Percentiles rank a stretch among this genome's conserved stretches.
phyloP scores from a whole-genome alignment of 805 yeast species.

The Candida endomychidarum region DNA sequence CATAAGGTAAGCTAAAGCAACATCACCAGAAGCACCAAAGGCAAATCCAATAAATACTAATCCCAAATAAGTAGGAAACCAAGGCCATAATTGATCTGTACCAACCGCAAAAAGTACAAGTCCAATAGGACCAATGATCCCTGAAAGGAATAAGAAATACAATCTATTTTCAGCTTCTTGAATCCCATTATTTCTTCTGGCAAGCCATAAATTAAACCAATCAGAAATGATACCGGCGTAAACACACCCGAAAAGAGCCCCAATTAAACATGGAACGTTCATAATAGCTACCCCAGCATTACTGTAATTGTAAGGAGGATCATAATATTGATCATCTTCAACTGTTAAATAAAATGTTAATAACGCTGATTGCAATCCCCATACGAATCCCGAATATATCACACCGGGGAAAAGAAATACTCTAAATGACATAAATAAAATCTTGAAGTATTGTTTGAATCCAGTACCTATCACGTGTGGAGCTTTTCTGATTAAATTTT shows the following conservation, averaged over 20 bases:
- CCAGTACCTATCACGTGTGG: slow-evolving; percentile 38
- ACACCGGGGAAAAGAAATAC: slow-evolving; percentile 39
- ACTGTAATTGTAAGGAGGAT: slow-evolving; percentile 35
- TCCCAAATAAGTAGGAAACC: slow-evolving; percentile 40
- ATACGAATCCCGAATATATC: slow-evolving; percentile 36
- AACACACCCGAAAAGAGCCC: slow-evolving; percentile 39
- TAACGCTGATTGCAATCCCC: slow-evolving; percentile 42
- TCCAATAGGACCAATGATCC: slow-evolving; percentile 35
- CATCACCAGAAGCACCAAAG: slow-evolving; percentile 40
- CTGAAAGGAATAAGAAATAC: slow-evolving; percentile 34
- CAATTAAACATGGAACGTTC: slow-evolving; percentile 41
- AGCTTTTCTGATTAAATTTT: slow-evolving; percentile 35
- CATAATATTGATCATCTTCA: slow-evolving; percentile 36
- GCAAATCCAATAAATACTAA: slow-evolving; percentile 38
- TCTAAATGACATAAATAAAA: slow-evolving; percentile 31
- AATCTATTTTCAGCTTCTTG: slow-evolving; percentile 40
- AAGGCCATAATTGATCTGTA: slow-evolving; percentile 34
- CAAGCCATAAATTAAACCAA: slow-evolving; percentile 36
- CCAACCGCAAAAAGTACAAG: slow-evolving; percentile 39
- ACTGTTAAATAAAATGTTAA: slow-evolving; percentile 41
- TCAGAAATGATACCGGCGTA: slow-evolving; percentile 36
- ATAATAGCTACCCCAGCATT: slow-evolving; percentile 38
- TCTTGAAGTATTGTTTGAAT: slow-evolving; percentile 39
- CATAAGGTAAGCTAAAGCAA: slow-evolving; percentile 39
- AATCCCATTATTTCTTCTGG: slow-evolving; percentile 35